These are phyloP conservation scores for Chaetoceros muelleri DNA, from an alignment of 108 stramenopile species.

Conservation along the genomic window DNA sequence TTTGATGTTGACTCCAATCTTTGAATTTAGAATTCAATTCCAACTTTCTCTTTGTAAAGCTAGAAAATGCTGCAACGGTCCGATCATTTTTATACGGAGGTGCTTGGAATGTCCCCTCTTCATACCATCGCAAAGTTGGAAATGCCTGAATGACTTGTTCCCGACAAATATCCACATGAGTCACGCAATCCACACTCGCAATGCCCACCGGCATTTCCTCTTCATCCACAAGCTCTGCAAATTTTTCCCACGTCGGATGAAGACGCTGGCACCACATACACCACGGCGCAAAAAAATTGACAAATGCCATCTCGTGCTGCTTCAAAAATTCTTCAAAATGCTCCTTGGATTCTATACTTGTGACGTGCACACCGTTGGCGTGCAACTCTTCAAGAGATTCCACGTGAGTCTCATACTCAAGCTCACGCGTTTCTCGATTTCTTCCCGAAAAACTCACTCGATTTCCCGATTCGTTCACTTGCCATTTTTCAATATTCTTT, in stretches of 20 bases:
- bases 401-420: conserved; percentile 84
- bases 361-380: conserved; percentile 59
- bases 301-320: conserved; percentile 73
- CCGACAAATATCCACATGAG: conserved; percentile 36
- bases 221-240: conserved; percentile 49
- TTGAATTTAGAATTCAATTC: conserved; percentile 79
- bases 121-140: conserved; percentile 64
- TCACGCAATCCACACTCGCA: conserved; percentile 90
- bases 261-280: conserved; percentile 92
- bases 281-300: conserved; percentile 93
- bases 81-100: conserved; percentile 85
- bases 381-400: conserved; percentile 72
- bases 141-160: conserved; percentile 62
- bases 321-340: conserved; percentile 49
- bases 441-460: conserved; percentile 83
- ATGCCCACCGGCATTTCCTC: conserved; percentile 68
- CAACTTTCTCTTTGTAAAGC: conserved; percentile 66
- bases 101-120: conserved; percentile 11
- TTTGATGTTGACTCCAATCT: conserved; percentile 65
- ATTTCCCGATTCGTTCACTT: conserved; percentile 70
- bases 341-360: conserved; percentile 36
- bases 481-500: conserved; percentile 98
- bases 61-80: conserved; percentile 65
- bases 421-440: conserved; percentile 82
- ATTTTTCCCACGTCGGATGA: conserved; percentile 91